Conservation (phyloP, 2,329 filamentous ascomycete species). For the Ciborinia camelliae region DNA sequence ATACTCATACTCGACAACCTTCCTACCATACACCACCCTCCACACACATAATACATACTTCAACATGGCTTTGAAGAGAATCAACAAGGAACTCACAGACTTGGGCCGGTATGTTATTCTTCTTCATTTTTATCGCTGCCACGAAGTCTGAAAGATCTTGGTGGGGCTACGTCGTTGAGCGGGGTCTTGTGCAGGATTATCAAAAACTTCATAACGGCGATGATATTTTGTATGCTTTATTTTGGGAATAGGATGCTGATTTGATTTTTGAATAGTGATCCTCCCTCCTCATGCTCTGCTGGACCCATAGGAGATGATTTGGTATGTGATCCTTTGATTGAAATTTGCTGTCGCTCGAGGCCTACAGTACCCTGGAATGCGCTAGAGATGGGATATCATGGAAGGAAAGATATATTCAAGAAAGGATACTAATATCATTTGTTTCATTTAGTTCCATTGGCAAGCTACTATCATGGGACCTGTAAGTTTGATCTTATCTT, state of each 20-base stretch:
- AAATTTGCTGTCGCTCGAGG: constrained; percentile 17
- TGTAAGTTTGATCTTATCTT: constrained; percentile 57
- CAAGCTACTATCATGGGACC: constrained; percentile 99
- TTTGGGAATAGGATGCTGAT: constrained; percentile 26
- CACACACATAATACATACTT: constrained; percentile 30
- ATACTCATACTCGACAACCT: constrained; percentile 23
- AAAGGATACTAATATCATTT: constrained; percentile 36
- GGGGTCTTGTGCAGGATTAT: constrained; percentile 36
- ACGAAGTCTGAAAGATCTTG: constrained; percentile 22
- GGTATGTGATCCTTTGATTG: constrained; percentile 58
- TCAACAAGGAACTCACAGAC: constrained; percentile 91
- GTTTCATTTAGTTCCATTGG: constrained; percentile 82
- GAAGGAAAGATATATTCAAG: neutral
- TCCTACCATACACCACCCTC: constrained; percentile 22
- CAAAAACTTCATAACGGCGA: constrained; percentile 35
- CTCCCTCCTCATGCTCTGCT: constrained; percentile 97
- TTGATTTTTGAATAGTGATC: constrained; percentile 63
- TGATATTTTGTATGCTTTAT: constrained; percentile 11
- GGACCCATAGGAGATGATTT: constrained; percentile 96
- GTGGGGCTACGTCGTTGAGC: constrained; percentile 34
- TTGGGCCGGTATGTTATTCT: constrained; percentile 70
- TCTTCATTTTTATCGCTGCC: constrained; percentile 24
- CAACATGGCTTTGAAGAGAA: constrained; percentile 83
- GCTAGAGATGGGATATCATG: constrained; percentile 28
- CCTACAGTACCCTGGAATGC: constrained; percentile 25